These are phyloP conservation scores for Cyberlindnera xishuangbannaensis DNA, from an alignment of 805 yeast genomes.

Conservation along the genomic window DNA sequence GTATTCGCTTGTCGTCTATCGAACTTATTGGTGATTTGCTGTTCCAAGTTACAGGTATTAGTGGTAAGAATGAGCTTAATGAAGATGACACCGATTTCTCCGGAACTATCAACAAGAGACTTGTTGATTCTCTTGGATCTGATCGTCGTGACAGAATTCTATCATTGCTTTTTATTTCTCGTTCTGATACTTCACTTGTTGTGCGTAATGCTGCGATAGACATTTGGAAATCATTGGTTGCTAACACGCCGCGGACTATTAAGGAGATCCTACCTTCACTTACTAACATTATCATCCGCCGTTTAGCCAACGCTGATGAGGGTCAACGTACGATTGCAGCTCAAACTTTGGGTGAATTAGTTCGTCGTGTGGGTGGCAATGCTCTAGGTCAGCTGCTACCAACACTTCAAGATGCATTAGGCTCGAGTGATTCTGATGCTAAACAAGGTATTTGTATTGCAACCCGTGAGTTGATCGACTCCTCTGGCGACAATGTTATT, in stretches of 20 bases:
- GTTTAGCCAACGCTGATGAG: slow-evolving; percentile 78
- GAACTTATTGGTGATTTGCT: slow-evolving; percentile 92
- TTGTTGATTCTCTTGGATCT: slow-evolving; percentile 75
- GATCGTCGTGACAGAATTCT: slow-evolving; percentile 85
- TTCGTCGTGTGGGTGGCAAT: slow-evolving; percentile 85
- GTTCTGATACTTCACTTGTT: slow-evolving; percentile 82
- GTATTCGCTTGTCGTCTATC: slow-evolving; percentile 89
- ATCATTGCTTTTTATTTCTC: slow-evolving; percentile 84
- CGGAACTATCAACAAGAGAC: slow-evolving; percentile 52
- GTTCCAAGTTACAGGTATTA: slow-evolving; percentile 89
- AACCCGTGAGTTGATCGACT: slow-evolving; percentile 72
- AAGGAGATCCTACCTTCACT: slow-evolving; percentile 87
- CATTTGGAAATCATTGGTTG: slow-evolving; percentile 94
- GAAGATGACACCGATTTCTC: slow-evolving; percentile 45
- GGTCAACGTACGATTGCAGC: slow-evolving; percentile 85
- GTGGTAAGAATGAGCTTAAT: slow-evolving; percentile 64
- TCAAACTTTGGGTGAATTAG: slow-evolving; percentile 88
- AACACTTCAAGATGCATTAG: slow-evolving; percentile 62
- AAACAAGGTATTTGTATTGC: slow-evolving; percentile 98
- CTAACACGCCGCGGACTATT: slow-evolving; percentile 91
- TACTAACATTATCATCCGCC: slow-evolving; percentile 70
- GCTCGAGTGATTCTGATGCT: slow-evolving; percentile 65
- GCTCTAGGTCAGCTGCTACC: slow-evolving; percentile 84
- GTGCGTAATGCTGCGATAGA: slow-evolving; percentile 89
- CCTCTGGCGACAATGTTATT: slow-evolving; percentile 59